Base-by-base conservation (phyloP, 2,329 filamentous ascomycete species). In the Sporothrix dimorphospora region DNA sequence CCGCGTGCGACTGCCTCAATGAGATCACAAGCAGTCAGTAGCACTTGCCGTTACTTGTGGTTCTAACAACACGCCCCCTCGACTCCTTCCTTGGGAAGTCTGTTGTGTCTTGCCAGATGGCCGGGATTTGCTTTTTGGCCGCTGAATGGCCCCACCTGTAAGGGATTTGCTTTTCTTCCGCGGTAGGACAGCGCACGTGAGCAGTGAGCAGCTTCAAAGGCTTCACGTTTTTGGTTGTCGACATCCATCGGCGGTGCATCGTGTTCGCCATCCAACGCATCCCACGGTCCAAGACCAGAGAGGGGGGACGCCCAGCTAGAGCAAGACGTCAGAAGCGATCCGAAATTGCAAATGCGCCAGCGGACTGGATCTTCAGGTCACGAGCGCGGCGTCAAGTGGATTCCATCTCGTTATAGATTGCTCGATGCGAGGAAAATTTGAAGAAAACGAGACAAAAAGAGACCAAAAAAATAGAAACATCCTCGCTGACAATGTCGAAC, bases 391-490 rank as follows among this genome's bases (percentile, higher is more conserved):
- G 4, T 57, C 57, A 70, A 71, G 73, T 75, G 74, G 74, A 72
- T 75, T 73, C 57, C 11, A 61, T 74, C 51, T 42, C 53, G 71
- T 73, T 70, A 72, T 75, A 66, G 69, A 74, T 71, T 75, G 70
- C 73, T 75, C 73, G 59, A 70, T 47, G 38, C n/a, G n/a, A 65
- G 38, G 30, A 30, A 34, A 42, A 40, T n/a, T n/a, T 8, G 11
- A 47, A 65, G 11, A 24, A 65, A 21, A 42, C 3, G 21, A 42
- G 16, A 47, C 8, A 24, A 63, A 12, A 49, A 49, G 19, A 49
- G n/a, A 30, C 2, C 7, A 6, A 27, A 34, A n/a, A 67, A 67
- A 47, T 34, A 49, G 27, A n/a, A 14, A 67, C 12, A 21, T 19
- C n/a, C 12, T 34, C 34, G 7, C 45, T 34, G 63, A 66, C 42